Conservation (phyloP, 1,139 yeast genomes). For the Geotrichum histeridarum region DNA sequence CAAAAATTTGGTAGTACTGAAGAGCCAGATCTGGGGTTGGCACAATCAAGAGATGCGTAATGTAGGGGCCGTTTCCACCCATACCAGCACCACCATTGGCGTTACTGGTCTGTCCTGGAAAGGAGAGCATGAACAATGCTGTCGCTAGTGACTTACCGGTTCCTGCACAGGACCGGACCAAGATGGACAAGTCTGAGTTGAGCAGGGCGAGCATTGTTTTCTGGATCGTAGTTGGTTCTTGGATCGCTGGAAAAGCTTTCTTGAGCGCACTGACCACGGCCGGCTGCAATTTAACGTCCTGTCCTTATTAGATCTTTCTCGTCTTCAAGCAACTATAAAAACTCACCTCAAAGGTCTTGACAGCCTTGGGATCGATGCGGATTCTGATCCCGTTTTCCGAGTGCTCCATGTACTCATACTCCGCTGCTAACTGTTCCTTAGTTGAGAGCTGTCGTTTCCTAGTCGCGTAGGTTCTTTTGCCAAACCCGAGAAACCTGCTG, state of each 20-base stretch:
- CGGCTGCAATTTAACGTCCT: constrained; percentile 23
- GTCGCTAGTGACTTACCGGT: constrained; percentile 33
- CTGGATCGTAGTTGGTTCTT: constrained; percentile 31
- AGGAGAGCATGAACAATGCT: constrained; percentile 25
- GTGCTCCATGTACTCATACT: constrained; percentile 5
- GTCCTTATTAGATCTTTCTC: neutral
- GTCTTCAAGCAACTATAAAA: neutral
- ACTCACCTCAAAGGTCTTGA: constrained; percentile 21
- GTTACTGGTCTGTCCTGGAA: neutral
- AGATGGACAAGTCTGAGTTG: constrained; percentile 31
- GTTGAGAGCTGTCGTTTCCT: neutral
- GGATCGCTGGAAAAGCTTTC: constrained; percentile 20
- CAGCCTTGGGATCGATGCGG: constrained; percentile 27
- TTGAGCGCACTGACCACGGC: constrained; percentile 18
- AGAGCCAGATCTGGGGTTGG: constrained; percentile 81
- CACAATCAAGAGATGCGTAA: constrained; percentile 50
- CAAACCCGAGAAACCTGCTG: neutral
- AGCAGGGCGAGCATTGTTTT: constrained; percentile 32
- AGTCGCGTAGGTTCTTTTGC: neutral
- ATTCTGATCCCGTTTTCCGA: constrained; percentile 16
- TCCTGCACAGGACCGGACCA: constrained; percentile 30
- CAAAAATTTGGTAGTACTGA: constrained; percentile 51
- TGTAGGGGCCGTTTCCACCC: constrained; percentile 10
- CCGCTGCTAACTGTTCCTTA: constrained; percentile 1
- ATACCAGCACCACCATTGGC: neutral